These are phyloP conservation scores for Prunus fruticosa DNA, from an alignment of 306 rosid species.

Conservation along the genomic window DNA sequence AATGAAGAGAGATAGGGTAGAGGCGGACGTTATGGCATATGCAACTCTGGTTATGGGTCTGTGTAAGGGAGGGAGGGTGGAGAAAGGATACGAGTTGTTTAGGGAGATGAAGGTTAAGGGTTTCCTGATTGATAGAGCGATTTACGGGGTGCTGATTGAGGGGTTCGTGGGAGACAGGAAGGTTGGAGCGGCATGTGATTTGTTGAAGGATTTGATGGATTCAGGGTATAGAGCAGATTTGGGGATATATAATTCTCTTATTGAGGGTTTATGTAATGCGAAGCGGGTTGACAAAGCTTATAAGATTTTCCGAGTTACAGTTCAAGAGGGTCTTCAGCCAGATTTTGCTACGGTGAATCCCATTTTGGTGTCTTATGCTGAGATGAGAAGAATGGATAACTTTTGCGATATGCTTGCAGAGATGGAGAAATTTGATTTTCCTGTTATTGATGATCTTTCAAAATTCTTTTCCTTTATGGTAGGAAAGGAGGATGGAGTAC, in stretches of 20 bases:
- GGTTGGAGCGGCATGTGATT: slow-evolving; percentile 64
- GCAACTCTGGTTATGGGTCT: slow-evolving; percentile 56
- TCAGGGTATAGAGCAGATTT: slow-evolving; percentile 78
- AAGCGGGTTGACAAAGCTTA: too few relatives aligned
- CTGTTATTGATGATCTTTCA: too few relatives aligned
- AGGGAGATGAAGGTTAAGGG: slow-evolving; percentile 78
- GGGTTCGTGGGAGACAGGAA: slow-evolving; percentile 55
- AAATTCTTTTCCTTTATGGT: too few relatives aligned
- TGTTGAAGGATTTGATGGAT: slow-evolving; percentile 68
- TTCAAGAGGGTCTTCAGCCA: too few relatives aligned
- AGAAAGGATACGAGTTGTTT: slow-evolving; percentile 61
- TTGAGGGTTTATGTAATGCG: slow-evolving; percentile 65
- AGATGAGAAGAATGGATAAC: too few relatives aligned
- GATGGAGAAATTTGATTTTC: too few relatives aligned
- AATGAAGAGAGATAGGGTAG: slow-evolving; percentile 61
- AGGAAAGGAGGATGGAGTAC: too few relatives aligned
- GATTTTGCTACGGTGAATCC: too few relatives aligned
- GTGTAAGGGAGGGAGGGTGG: slow-evolving; percentile 56
- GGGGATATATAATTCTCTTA: slow-evolving; percentile 65
- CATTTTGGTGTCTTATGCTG: too few relatives aligned
- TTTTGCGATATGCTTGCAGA: too few relatives aligned
- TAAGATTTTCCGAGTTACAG: too few relatives aligned
- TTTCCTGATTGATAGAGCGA: slow-evolving; percentile 66
- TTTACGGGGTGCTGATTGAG: slow-evolving; percentile 64
- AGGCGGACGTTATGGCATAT: slow-evolving; percentile 73